Conservation (phyloP, 169 alveolate species). For the Plasmodium gallinaceum region DNA sequence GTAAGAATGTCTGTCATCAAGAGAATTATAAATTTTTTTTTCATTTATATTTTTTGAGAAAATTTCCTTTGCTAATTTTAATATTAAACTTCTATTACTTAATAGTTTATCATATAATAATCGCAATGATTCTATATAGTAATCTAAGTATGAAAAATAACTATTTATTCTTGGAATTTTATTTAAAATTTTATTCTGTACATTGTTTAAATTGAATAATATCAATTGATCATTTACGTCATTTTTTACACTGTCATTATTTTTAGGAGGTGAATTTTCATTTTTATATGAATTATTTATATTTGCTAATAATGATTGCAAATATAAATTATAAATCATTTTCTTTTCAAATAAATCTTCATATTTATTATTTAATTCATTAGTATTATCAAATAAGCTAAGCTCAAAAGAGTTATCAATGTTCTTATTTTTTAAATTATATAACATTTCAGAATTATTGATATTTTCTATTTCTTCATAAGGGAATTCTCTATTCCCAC, state of each 20-base stretch:
- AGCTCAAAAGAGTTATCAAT: slow-evolving; percentile 27
- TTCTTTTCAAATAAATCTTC: slow-evolving; percentile 26
- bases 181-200: slow-evolving; percentile 20
- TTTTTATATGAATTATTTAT: not conserved
- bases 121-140: slow-evolving; percentile 58
- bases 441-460: not conserved
- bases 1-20: slow-evolving; percentile 37
- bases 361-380: slow-evolving; percentile 24
- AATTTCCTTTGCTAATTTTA: slow-evolving; percentile 59
- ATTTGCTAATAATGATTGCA: slow-evolving; percentile 52
- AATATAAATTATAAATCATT: slow-evolving; percentile 37
- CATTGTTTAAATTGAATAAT: slow-evolving; percentile 30
- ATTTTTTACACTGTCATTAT: not conserved
- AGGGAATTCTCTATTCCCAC: not conserved
- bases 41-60: slow-evolving; percentile 18
- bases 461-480: not conserved
- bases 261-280: not conserved
- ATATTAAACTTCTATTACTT: slow-evolving; percentile 54
- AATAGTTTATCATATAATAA: slow-evolving; percentile 42
- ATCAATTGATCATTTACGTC: slow-evolving; percentile 31
- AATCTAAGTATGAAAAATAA: slow-evolving; percentile 60
- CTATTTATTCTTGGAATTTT: slow-evolving; percentile 33
- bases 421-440: slow-evolving; percentile 7
- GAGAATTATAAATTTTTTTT: slow-evolving; percentile 2
- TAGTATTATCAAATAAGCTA: slow-evolving; percentile 11